Conservation (phyloP, 805 yeast genomes). For the Huiozyma sinensis region DNA sequence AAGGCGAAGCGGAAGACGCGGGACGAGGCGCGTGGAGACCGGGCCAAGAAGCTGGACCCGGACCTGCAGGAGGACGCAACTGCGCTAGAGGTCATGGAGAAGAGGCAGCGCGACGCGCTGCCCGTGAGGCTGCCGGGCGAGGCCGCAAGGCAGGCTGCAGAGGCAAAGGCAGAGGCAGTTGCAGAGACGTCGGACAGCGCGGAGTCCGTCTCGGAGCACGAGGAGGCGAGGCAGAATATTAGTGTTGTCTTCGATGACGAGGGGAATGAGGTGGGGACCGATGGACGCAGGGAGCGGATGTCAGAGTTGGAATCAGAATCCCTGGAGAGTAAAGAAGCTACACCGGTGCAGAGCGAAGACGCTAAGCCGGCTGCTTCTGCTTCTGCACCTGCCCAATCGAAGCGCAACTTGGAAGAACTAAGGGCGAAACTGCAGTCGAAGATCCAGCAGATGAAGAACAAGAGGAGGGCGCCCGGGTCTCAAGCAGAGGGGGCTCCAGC, state of each 20-base stretch:
- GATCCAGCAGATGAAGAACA: conserved; percentile 58
- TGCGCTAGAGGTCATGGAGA: conserved; percentile 52
- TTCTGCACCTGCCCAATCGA: conserved; percentile 29
- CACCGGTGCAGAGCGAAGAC: conserved; percentile 11
- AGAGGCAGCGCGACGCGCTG: conserved; percentile 43
- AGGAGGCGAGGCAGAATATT: conserved; percentile 9
- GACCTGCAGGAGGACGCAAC: conserved; percentile 36
- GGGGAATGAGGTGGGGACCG: conserved; percentile 38
- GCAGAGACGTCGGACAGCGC: conserved; percentile 8
- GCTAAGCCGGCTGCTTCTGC: conserved; percentile 14
- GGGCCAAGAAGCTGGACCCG: conserved; percentile 70
- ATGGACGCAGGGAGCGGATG: conserved; percentile 9
- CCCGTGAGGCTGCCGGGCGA: conserved; percentile 32
- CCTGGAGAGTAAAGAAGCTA: conserved; percentile 7
- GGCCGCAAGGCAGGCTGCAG: conserved; percentile 17
- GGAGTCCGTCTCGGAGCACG: conserved; percentile 8
- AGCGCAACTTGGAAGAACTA: conserved; percentile 50
- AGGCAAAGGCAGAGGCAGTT: conserved; percentile 11
- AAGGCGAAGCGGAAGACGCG: conserved; percentile 67
- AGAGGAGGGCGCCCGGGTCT: conserved; percentile 87
- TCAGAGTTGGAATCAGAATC: conserved; percentile 15
- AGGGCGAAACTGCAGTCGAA: conserved; percentile 70
- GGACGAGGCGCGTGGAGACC: conserved; percentile 48
- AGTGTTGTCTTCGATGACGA: conserved; percentile 60
- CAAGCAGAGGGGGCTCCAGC: conserved; percentile 70